These are phyloP conservation scores for Solanum sejunctum DNA, from an alignment of 257 asterid species.

Conservation along the genomic window DNA sequence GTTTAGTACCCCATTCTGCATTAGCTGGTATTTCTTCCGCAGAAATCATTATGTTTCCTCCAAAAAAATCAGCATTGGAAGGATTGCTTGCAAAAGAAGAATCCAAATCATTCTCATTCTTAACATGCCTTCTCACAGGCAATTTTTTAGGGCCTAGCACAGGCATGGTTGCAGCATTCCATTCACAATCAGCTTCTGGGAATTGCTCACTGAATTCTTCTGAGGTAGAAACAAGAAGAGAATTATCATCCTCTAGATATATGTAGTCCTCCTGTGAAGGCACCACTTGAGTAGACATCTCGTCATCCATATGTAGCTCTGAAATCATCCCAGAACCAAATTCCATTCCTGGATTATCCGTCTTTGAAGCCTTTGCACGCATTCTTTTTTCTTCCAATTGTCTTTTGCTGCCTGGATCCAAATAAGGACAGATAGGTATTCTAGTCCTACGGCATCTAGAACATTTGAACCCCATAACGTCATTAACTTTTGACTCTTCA, in stretches of 20 bases:
- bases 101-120: constrained; percentile 26
- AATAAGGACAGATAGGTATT: constrained; percentile 62
- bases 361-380: constrained; percentile 19
- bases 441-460: constrained; percentile 70
- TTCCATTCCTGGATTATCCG: constrained; percentile 13
- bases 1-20: constrained; percentile 1
- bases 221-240: constrained; percentile 16
- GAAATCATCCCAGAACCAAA: constrained; percentile 9
- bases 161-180: constrained; percentile 21
- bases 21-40: constrained; percentile 18
- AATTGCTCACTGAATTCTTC: constrained; percentile 15
- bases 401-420: constrained; percentile 17
- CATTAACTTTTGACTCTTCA: constrained; percentile 42
- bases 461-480: constrained; percentile 62
- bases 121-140: constrained; percentile 55
- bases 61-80: constrained; percentile 18
- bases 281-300: not conserved
- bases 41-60: constrained; percentile 21
- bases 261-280: constrained; percentile 4
- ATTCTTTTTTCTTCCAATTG: constrained; percentile 18
- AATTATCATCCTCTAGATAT: constrained; percentile 12
- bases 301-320: constrained; percentile 10
- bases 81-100: constrained; percentile 11
- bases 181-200: constrained; percentile 14
- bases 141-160: constrained; percentile 42